Base-by-base conservation (phyloP, 768 basidiomycete species). In the Gyrodon lividus region DNA sequence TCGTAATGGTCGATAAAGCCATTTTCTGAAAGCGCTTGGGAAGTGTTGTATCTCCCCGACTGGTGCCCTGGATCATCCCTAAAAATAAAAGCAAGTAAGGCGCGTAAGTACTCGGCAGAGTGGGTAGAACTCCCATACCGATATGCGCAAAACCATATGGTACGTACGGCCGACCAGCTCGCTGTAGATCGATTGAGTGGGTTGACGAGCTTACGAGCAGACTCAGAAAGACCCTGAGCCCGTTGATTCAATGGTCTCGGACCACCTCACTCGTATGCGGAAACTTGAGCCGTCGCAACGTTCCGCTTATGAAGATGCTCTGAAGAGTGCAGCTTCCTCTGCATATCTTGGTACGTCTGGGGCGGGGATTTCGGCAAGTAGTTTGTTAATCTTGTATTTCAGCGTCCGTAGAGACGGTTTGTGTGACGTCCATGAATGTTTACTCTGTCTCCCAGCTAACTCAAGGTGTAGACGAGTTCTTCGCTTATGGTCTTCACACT, bases 1-100 rank as follows among this genome's bases (percentile, higher is more conserved):
- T 8, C 5, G 20, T 37, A 35, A 9, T 24, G 5, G 20, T 17
- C 6, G 23, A 23, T 16, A 6, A 6, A 42, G 60, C 62, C 26
- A 17, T 17, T 17, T 31, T 35, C 30, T 26, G 42, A 19, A 5
- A 28, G 14, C 33, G 13, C 10, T 14, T 7, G 34, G 26, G 16
- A 45, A 66, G 64, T 67, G 22, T 57, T 60, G 45, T 28, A 61
- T 22, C 24, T 62, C 9, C 64, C 64, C 2, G 52, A 58, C 5
- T 66, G 59, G 63, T 52, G 58, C 6, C 60, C 63, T 5, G 56
- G 56, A 2, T 43, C 52, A 4, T 39, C 23, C 2, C 13, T 53
- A 24, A 53, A 57, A 30, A 37, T 16, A 8, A 37, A 49, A 35
- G 43, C 52, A 8, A 41, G 17, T 0, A 14, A 26, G 13, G 26